Base-by-base conservation (phyloP, 768 basidiomycete species). In the Glaciozyma antarctica region DNA sequence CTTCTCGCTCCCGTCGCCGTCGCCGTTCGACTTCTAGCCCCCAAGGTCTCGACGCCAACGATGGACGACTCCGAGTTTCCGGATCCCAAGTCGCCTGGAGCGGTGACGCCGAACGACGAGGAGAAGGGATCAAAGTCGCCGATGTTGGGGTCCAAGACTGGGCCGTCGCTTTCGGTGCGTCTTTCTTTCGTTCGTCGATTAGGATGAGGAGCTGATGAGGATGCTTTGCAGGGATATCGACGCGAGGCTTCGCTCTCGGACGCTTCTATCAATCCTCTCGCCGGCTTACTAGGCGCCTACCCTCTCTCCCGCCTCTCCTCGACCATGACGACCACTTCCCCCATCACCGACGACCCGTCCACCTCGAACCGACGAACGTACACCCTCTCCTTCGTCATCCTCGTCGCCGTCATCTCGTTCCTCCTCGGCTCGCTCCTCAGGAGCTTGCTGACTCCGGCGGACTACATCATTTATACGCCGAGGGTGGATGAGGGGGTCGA, bases 381-480 rank as follows among this genome's bases (percentile, higher is more conserved):
- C 72, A 78, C 79, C 49, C 75, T 81, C 59, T 78, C 80, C 53
- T 85, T 84, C 49, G 77, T 94, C 64, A 73, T 95, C 71, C 79
- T 90, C 65, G 83, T 87, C 47, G 90, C 85, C 47, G 76, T 98
- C 68, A 88, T 95, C 72, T 86, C 88, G 32, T 92, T 98, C 77
- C 79, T 98, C 73, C 82, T 97, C 72, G 94, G 94, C 63, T 93
- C 90, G 32, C 79, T 98, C 62, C 78, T 95, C 66, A 84, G 94
- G 62, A 90, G 89, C 22, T 80, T 98, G 67, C 79, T 97, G 47
- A 88, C 86, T 9, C 89, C 94, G 52, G 65, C 70, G 22, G 70
- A 71, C 56, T 71, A 71, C 53, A 68, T 71, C 58, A 60, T 71
- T 32, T 67, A 67, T 43, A 64, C 53, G 24, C 61, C 70, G 26